A percentile compares a stretch with the other conserved stretches of the same genome.
These are phyloP conservation scores for Fusarium pininemorale DNA, from an alignment of 2,329 filamentous ascomycete genomes.

Conservation along the genomic window DNA sequence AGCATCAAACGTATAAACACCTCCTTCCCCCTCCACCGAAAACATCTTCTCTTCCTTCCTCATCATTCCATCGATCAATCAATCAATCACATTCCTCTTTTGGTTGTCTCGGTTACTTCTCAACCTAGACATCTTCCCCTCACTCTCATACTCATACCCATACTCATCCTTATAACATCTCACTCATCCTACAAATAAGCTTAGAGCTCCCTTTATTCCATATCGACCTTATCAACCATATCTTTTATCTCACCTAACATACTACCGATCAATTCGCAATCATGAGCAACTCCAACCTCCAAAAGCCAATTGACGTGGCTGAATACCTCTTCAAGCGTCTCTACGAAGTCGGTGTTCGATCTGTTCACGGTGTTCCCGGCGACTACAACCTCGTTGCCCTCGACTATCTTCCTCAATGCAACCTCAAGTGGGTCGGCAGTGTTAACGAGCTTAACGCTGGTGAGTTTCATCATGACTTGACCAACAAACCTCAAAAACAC, in stretches of 20 bases:
- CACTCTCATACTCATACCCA: neutral
- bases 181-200: slow-evolving; percentile 16
- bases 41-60: slow-evolving; percentile 27
- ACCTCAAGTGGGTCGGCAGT: slow-evolving; percentile 73
- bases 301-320: slow-evolving; percentile 66
- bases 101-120: slow-evolving; percentile 32
- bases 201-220: slow-evolving; percentile 5
- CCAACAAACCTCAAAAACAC: neutral
- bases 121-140: slow-evolving; percentile 14
- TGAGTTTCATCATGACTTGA: slow-evolving; percentile 48
- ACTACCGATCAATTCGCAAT: slow-evolving; percentile 10
- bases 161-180: neutral
- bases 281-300: slow-evolving; percentile 47
- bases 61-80: slow-evolving; percentile 33
- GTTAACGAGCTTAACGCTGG: slow-evolving; percentile 79
- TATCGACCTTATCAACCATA: neutral
- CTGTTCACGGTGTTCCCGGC: slow-evolving; percentile 74
- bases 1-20: slow-evolving; percentile 38
- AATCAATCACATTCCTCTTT: slow-evolving; percentile 32
- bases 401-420: slow-evolving; percentile 69
- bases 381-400: slow-evolving; percentile 78
- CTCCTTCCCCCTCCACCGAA: slow-evolving; percentile 25
- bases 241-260: neutral
- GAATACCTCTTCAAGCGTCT: slow-evolving; percentile 75
- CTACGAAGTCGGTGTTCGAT: slow-evolving; percentile 69